Base-by-base conservation (phyloP, 306 rosid genomes). In the Citrullus colocynthis region DNA sequence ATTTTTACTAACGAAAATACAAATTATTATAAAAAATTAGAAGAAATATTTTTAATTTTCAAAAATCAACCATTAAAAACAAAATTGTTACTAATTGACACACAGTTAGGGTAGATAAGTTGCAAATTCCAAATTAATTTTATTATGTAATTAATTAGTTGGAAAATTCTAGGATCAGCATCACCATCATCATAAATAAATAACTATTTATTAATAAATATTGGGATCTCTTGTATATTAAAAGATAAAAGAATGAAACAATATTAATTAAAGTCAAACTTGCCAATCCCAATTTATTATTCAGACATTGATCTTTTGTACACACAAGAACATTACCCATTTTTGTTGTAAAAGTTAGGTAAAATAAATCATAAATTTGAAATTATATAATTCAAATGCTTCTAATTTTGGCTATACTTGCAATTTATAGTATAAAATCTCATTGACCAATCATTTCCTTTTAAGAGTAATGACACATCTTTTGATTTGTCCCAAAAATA, bases 341-440 rank as follows among this genome's bases (percentile, higher is more conserved):
- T 45, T 71, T 71, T 71, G 28, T 71, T 11, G 17, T 73, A 24
- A 39, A 54, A 74, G 78, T 51, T 74, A 74, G 62, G 77, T 70
- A 9, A 41, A 30, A 30, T 41, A 9, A 16, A 20, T 44, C 54
- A 20, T 70, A 11, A 15, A 73, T 73, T 42, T 30, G 24, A 18
- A 49, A 28, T 28, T 41, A 36, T 9, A 65, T 62, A 62, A 61
- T 32, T 4, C 5, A 65, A 37, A 65, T 65, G 15, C 48, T 65
- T 36, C 49, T 36, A 16, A 14, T 37, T 65, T 37, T 65, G 24
- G 8, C 16, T 28, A 56, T 32, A 16, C 20, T 62, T 62, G 42
- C 44, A 62, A 32, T 62, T 6, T 2, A 16, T 62, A 32, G 8
- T 37, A 12, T 48, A 48, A 48, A 48, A 14, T 32, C 69, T 62